These are phyloP conservation scores for Rhypophila decipiens DNA, from an alignment of 495 filamentous ascomycete species.

Conservation along the genomic window DNA sequence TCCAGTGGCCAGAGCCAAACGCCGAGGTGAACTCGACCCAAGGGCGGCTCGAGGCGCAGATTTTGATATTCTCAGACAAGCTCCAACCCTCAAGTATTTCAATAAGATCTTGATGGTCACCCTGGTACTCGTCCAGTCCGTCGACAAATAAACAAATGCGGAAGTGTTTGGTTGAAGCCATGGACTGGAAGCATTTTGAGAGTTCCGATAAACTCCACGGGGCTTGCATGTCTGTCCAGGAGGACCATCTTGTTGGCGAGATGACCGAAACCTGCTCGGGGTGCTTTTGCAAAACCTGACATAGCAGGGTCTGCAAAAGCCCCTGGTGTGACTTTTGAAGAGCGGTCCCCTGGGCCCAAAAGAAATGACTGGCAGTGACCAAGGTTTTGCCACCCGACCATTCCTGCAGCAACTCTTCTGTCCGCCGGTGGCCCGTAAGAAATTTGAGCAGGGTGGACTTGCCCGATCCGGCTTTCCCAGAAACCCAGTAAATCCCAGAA, in stretches of 20 bases:
- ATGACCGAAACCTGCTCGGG: background rate
- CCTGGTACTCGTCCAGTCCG: conserved; percentile 9
- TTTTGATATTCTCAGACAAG: background rate
- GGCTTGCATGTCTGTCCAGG: background rate
- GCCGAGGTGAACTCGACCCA: conserved; percentile 3
- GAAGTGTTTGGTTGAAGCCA: background rate
- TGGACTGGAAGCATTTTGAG: background rate
- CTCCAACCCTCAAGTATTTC: background rate
- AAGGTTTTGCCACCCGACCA: background rate
- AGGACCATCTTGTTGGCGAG: background rate
- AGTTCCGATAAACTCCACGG: background rate
- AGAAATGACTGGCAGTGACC: background rate
- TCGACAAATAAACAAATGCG: conserved; percentile 7
- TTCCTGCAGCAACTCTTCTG: background rate
- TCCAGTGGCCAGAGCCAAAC: background rate
- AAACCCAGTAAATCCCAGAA: background rate
- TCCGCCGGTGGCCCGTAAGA: background rate
- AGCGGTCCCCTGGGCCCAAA: background rate
- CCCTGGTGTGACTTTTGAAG: background rate
- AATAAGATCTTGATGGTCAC: background rate
- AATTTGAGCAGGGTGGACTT: conserved; percentile 1
- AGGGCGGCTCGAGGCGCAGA: conserved; percentile 7
- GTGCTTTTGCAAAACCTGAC: background rate
- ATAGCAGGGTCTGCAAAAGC: conserved; percentile 1
- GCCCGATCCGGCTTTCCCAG: background rate